phyloP scores from a whole-genome alignment of 768 basidiomycete species.

The Xanthoconium purpureum region DNA sequence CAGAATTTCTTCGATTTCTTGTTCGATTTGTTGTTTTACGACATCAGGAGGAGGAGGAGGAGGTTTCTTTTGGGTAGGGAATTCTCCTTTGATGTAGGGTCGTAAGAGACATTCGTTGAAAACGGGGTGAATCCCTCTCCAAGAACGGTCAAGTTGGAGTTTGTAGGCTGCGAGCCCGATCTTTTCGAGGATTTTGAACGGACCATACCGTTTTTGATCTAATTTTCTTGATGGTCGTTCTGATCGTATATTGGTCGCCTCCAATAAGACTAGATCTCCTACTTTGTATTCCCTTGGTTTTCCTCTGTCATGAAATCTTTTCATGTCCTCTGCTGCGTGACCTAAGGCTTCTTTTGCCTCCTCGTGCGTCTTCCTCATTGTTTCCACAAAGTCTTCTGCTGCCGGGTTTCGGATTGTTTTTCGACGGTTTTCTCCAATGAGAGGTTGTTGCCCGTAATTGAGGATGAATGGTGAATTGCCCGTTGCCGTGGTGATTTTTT shows the following conservation, averaged over 20 bases:
- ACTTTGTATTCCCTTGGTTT: neutral
- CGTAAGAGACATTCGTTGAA: neutral
- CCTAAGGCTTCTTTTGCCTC: neutral
- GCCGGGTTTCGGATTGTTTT: no score
- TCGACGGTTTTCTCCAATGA: no score
- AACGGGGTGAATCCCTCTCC: neutral
- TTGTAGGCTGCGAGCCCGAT: neutral
- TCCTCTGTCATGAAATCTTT: neutral
- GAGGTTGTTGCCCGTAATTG: neutral
- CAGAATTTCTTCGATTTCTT: no score
- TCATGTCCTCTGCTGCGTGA: neutral
- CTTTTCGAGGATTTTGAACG: no score
- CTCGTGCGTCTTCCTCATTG: no score
- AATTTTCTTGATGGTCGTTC: neutral
- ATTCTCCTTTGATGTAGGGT: neutral
- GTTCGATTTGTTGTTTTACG: no score
- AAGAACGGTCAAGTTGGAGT: neutral
- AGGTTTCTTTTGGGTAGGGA: no score
- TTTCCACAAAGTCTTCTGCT: no score
- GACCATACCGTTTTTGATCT: no score
- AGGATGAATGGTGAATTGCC: neutral
- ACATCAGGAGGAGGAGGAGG: no score
- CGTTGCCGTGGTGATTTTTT: neutral
- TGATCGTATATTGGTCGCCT: neutral
- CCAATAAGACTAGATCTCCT: no score